These are phyloP conservation scores for Corchorus olitorius DNA, from an alignment of 345 rosid genomes.

Conservation along the genomic window DNA sequence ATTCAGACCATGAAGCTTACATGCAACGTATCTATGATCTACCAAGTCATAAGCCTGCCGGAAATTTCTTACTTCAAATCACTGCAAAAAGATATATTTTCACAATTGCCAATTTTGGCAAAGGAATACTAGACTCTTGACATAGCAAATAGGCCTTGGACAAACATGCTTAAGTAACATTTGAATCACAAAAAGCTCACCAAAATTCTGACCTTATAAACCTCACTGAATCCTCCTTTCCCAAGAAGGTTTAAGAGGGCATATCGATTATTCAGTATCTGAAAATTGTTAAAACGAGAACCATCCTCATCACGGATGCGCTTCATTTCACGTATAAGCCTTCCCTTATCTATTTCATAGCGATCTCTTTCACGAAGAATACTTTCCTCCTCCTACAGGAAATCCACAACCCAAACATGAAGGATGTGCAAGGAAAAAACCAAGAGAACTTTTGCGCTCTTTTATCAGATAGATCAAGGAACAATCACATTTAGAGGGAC, in stretches of 20 bases:
- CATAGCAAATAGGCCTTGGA: constrained; percentile 15
- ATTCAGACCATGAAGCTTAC: constrained; percentile 97
- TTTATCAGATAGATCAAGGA: constrained; percentile 12
- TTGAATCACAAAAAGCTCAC: constrained; percentile 18
- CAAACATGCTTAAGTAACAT: constrained; percentile 18
- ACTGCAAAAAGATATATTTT: constrained; percentile 57
- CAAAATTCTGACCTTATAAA: constrained; percentile 86
- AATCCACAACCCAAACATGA: constrained; percentile 25
- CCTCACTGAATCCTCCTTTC: constrained; percentile 99
- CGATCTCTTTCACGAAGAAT: constrained; percentile 96
- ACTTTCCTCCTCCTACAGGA: constrained; percentile 82
- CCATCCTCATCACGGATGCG: constrained; percentile 98
- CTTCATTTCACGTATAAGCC: constrained; percentile 97
- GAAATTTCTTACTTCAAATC: constrained; percentile 68
- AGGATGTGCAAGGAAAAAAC: background rate
- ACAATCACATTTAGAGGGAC: constrained; percentile 33
- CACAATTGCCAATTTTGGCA: constrained; percentile 65
- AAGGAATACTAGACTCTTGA: constrained; percentile 30
- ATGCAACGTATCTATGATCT: constrained; percentile 94
- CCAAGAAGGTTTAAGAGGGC: constrained; percentile 98
- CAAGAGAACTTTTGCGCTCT: background rate
- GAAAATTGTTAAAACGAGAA: constrained; percentile 95
- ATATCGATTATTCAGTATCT: constrained; percentile 81
- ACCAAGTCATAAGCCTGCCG: constrained; percentile 98
- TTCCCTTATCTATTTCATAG: constrained; percentile 92